Base-by-base conservation (phyloP, 2,329 filamentous ascomycete genomes). In the Aspergillus eucalypticola region DNA sequence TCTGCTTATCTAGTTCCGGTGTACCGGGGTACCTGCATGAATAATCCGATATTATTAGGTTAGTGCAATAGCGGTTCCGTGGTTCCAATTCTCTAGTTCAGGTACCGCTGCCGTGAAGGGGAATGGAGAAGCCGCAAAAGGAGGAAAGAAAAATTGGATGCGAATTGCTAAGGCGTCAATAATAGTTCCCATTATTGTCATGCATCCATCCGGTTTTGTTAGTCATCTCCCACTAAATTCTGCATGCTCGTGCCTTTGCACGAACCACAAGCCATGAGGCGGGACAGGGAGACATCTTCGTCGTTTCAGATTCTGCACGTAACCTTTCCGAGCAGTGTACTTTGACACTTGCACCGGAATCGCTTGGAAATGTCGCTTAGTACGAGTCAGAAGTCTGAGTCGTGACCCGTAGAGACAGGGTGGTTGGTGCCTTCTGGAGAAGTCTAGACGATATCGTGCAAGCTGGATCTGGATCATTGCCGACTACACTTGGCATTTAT, bases 251-350 rank as follows among this genome's bases (percentile, higher is more conserved):
- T 50, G 25, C 46, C 46, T 19, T 50, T 44, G 27, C 25, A 29
- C 46, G 46, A 50, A 50, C 46, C 46, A 32, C 44, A 49, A 32
- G 19, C 46, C n/a, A 27, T 17, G 25, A 50, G 23, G 46, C 46
- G 46, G 46, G 46, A 50, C 23, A 32, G 46, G 46, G 46, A 29
- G 29, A 50, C 21, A 57, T 38, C 35, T 29, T 46, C 57, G 56
- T 38, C 21, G 62, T 64, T 66, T 64, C 62, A 64, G 51, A 61
- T 56, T 60, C 62, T 60, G 58, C 62, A 61, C 25, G 50, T 54
- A 53, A 63, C 58, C 58, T 21, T 53, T 54, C 49, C 44, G 17
- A 46, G 52, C 53, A 44, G 53, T 8, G 53, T 44, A 42, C n/a
- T 29, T 50, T 32, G 29, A 25, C 50, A 53, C 51, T 35, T 32